Base-by-base conservation (phyloP, 202 grass and related monocot genomes). In the Panicum virgatum region DNA sequence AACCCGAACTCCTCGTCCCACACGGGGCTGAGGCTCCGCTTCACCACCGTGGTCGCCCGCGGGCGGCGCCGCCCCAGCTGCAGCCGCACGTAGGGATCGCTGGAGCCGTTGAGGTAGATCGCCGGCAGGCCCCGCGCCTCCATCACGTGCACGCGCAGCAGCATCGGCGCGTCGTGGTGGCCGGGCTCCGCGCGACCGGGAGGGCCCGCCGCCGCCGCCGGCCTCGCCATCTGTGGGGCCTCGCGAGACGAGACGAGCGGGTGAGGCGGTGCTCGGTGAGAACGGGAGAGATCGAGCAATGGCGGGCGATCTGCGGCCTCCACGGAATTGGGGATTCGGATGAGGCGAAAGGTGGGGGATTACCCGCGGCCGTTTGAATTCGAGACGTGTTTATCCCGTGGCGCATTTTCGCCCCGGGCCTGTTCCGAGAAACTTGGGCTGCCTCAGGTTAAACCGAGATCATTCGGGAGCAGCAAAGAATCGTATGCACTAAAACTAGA, bases 1-100 rank as follows among this genome's bases (percentile, higher is more conserved):
- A 94, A 94, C 15, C 77, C 80, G 72, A 91, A 94, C 59, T 87
- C 84, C 82, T 94, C 88, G 65, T 94, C 88, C 92, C 92, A 94
- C 47, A 47, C 0, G 20, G 88, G 88, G 80, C 89, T 89, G 77
- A 94, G 84, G 70, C 80, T 86, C 48, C 79, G 65, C 80, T 87
- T 94, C 53, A 94, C 83, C 56, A 89, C 86, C 39, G 80, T 91
- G 10, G 92, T 94, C 48, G 48, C 77, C 69, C 90, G 84, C 30
- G 62, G 77, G 61, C 83, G 73, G 3, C 83, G 80, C 59, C 79
- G 63, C 59, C 92, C 92, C 23, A 94, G 80, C 77, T 91, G 86
- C 72, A 94, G 78, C 81, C 72, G 84, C 76, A 94, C 92, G 60
- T 94, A 94, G 76, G 92, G 86, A 51, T 91, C 83, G 78, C 86